These are phyloP conservation scores for Juncus inflexus DNA, from an alignment of 176 grass and related monocot genomes.

Conservation along the genomic window DNA sequence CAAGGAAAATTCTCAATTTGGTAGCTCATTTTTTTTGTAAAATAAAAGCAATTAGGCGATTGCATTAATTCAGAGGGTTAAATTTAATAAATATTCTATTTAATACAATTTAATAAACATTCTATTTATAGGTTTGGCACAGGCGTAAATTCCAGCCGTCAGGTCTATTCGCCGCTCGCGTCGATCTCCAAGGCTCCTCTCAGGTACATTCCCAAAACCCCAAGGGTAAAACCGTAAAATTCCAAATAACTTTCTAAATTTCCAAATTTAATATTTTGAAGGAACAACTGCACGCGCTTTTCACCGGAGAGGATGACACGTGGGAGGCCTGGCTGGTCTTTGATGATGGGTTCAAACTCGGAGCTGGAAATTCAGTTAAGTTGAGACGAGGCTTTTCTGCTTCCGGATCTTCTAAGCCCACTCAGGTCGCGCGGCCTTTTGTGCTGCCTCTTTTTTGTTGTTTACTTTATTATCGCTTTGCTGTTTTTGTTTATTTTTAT, in stretches of 20 bases:
- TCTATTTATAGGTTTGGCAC: constrained; percentile 63
- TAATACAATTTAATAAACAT: constrained; percentile 13
- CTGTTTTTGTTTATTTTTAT: constrained; percentile 27
- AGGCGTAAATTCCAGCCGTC: constrained; percentile 93
- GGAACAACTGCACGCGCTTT: constrained; percentile 78
- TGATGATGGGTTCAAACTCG: constrained; percentile 58
- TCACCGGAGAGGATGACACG: constrained; percentile 90
- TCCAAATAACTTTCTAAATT: constrained; percentile 5
- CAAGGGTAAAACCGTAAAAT: constrained; percentile 2
- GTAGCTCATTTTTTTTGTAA: too few species aligned
- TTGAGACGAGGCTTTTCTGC: constrained; percentile 81
- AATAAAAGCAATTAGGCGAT: too few species aligned
- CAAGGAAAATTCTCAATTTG: too few species aligned
- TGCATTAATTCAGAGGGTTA: neutral
- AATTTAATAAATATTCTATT: neutral
- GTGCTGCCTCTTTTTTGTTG: constrained; percentile 26
- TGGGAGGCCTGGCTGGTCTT: constrained; percentile 93
- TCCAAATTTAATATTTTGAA: constrained; percentile 18
- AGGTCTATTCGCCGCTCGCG: constrained; percentile 82
- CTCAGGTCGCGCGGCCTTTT: constrained; percentile 48
- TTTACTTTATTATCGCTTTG: constrained; percentile 7
- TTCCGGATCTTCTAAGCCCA: constrained; percentile 69
- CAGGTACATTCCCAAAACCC: constrained; percentile 33
- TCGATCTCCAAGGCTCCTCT: constrained; percentile 75
- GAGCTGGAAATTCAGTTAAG: constrained; percentile 64